These are phyloP conservation scores for Cupressus sempervirens DNA, from an alignment of 75 land plant genomes.

Conservation along the genomic window DNA sequence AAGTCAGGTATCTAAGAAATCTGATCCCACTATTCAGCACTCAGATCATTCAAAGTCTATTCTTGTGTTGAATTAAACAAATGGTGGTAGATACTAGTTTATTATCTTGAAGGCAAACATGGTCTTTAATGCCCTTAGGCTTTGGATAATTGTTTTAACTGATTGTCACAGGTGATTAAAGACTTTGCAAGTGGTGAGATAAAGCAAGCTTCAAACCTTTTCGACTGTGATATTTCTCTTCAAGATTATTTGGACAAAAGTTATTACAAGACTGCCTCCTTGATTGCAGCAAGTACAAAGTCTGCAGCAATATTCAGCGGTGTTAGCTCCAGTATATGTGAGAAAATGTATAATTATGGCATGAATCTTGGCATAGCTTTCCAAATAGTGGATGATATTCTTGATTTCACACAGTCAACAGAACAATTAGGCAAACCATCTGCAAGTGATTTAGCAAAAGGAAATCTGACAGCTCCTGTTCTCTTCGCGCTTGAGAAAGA, in stretches of 20 bases:
- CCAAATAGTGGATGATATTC: constrained; percentile 93
- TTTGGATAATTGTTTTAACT: neutral
- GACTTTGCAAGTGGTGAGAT: constrained; percentile 99
- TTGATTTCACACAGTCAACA: constrained; percentile 94
- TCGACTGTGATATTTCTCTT: constrained; percentile 81
- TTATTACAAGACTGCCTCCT: constrained; percentile 94
- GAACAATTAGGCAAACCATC: constrained; percentile 98
- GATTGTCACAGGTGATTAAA: constrained; percentile 75
- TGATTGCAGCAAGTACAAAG: constrained; percentile 89
- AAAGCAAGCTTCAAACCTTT: constrained; percentile 90
- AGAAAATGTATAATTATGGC: constrained; percentile 87
- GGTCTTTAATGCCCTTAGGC: neutral
- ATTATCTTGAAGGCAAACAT: neutral
- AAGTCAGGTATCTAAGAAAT: constrained; percentile 70
- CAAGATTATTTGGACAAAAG: constrained; percentile 90
- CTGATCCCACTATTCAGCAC: neutral
- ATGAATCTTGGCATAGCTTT: constrained; percentile 89
- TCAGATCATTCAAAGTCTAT: neutral
- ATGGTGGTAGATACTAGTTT: neutral
- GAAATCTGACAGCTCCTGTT: constrained; percentile 97
- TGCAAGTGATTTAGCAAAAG: constrained; percentile 85
- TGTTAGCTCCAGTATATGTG: constrained; percentile 37
- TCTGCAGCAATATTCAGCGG: constrained; percentile 94
- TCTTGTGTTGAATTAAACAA: constrained; percentile 1
- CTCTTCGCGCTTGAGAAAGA: constrained; percentile 83